Evolutionary conservation across 164 flowering plant species (phyloP).

Genomic region (Aristolochia contorta): DNA sequence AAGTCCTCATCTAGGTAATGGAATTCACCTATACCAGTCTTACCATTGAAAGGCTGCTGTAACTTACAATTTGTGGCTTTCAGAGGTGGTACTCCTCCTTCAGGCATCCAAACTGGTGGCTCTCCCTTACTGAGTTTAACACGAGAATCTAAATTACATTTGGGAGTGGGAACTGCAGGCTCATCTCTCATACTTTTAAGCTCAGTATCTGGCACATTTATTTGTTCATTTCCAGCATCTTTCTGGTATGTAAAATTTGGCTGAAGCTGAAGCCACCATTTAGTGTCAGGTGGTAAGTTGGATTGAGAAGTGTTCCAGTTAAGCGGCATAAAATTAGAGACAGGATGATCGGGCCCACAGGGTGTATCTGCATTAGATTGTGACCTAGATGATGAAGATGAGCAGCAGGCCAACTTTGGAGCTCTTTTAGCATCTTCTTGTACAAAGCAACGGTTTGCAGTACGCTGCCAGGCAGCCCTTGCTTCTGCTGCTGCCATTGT

Average conservation of each 20-base stretch:
- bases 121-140: constrained; percentile 7
- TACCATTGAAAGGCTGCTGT: constrained; percentile 12
- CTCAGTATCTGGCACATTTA: constrained; percentile 28
- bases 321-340: constrained; percentile 18
- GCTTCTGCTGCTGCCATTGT: constrained; percentile 95
- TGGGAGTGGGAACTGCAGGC: constrained; percentile 8
- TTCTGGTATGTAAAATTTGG: constrained; percentile 24
- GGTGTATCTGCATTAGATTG: constrained; percentile 17
- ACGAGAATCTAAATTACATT: constrained; percentile 6
- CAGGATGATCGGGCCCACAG: constrained; percentile 12
- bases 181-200: constrained; percentile 14
- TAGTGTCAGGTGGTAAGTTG: constrained; percentile 24
- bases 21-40: constrained; percentile 12
- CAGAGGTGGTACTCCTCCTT: constrained; percentile 18
- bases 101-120: constrained; percentile 13
- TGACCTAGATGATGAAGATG: constrained; percentile 28
- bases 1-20: constrained; percentile 17
- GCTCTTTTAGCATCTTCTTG: constrained; percentile 93
- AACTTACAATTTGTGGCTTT: constrained; percentile 10
- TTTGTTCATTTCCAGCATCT: constrained; percentile 23
- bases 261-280: constrained; percentile 42
- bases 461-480: constrained; percentile 88
- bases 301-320: constrained; percentile 21
- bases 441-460: constrained; percentile 83
- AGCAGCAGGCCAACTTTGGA: constrained; percentile 57